phyloP scores from a whole-genome alignment of 2,329 filamentous ascomycete genomes.

The Claviceps cyperi region DNA sequence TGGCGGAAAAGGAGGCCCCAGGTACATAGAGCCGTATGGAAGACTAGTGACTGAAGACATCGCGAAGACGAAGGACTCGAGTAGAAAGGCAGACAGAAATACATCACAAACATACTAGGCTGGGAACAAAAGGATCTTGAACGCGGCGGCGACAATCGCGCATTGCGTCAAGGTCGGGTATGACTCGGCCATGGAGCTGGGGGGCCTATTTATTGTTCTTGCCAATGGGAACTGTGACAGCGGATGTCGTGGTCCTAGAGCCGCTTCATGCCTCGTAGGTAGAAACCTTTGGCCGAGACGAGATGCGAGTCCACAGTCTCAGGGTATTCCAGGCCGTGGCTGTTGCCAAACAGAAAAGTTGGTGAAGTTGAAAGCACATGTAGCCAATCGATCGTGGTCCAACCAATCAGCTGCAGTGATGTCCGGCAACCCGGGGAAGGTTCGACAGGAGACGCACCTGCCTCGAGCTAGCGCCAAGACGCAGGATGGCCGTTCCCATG shows the following conservation, averaged over 20 bases:
- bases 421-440: not conserved
- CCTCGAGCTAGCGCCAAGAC: not conserved
- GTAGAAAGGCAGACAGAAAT: too few species aligned
- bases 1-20: not conserved
- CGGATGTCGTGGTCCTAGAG: not conserved
- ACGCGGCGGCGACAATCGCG: constrained; percentile 69
- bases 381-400: not conserved
- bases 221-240: not conserved
- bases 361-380: not conserved
- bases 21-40: not conserved
- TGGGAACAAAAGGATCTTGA: constrained; percentile 86
- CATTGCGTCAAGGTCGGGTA: constrained; percentile 84
- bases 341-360: not conserved
- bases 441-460: not conserved
- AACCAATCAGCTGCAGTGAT: not conserved
- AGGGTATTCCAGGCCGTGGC: not conserved
- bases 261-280: not conserved
- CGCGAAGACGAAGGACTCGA: not conserved
- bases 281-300: not conserved
- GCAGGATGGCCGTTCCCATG: not conserved
- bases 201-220: too few species aligned
- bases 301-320: not conserved
- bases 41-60: not conserved
- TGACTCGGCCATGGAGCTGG: constrained; percentile 52
- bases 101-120: constrained; percentile 59